These are phyloP conservation scores for Pichia kluyveri DNA, from an alignment of 805 yeast species.

Conservation along the genomic window DNA sequence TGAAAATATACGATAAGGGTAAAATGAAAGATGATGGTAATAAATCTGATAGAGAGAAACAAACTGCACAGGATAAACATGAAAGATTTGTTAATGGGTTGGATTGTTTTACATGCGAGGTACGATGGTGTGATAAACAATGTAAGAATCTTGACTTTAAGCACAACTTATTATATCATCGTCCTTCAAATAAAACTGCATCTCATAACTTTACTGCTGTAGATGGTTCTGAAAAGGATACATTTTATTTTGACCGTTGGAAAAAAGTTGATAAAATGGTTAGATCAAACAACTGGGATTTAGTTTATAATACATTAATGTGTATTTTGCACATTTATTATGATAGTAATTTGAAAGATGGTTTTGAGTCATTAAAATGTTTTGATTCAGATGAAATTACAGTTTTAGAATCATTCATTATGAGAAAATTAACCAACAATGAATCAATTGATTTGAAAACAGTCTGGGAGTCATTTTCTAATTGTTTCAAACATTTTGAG, in stretches of 20 bases:
- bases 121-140: conserved; percentile 23
- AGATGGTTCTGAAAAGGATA: conserved; percentile 3
- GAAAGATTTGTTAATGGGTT: conserved; percentile 22
- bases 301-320: conserved; percentile 14
- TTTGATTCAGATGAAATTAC: conserved; percentile 4
- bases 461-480: conserved; percentile 9
- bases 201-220: conserved; percentile 14
- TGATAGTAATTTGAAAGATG: conserved; percentile 11
- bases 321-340: conserved; percentile 16
- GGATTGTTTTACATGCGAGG: conserved; percentile 23
- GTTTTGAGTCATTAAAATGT: conserved; percentile 14
- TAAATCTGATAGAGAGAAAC: conserved; percentile 9
- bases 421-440: neutral
- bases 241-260: conserved; percentile 20
- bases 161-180: conserved; percentile 20
- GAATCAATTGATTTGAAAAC: conserved; percentile 4
- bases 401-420: conserved; percentile 10
- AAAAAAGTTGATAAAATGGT: conserved; percentile 11
- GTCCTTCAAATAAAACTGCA: conserved; percentile 23
- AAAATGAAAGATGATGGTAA: conserved; percentile 15
- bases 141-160: conserved; percentile 22
- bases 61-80: conserved; percentile 17
- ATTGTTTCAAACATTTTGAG: conserved; percentile 17
- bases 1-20: conserved; percentile 25
- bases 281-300: conserved; percentile 9